A percentile compares a stretch with the other conserved stretches of the same genome.
These are phyloP conservation scores for Flaveria robusta DNA, from an alignment of 129 eudicot genomes.

Conservation along the genomic window DNA sequence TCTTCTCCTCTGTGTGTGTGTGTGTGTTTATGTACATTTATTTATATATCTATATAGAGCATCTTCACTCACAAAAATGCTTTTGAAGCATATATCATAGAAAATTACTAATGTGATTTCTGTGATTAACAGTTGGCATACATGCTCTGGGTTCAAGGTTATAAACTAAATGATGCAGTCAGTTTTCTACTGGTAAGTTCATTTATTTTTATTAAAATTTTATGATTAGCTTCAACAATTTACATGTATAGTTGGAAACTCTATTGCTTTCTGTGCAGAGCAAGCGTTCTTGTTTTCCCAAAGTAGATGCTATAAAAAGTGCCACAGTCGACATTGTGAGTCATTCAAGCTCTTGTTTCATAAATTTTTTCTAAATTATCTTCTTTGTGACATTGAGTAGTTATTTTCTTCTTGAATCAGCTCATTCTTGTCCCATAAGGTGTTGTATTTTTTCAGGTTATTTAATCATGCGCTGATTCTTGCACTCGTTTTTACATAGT, in stretches of 20 bases:
- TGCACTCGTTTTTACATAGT: neutral
- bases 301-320: constrained; percentile 83
- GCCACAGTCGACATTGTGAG: constrained; percentile 97
- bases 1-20: no score
- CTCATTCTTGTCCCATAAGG: neutral
- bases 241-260: constrained; percentile 1
- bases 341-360: constrained; percentile 25
- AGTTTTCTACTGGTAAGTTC: constrained; percentile 60
- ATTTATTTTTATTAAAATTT: neutral
- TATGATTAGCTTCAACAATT: neutral
- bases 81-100: neutral
- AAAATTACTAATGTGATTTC: constrained; percentile 15
- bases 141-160: constrained; percentile 96
- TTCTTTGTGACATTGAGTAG: neutral
- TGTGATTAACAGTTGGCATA: constrained; percentile 69
- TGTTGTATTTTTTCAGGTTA: neutral
- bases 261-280: constrained; percentile 50
- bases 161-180: constrained; percentile 67
- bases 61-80: neutral
- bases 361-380: neutral
- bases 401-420: neutral
- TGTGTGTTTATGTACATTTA: neutral
- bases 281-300: constrained; percentile 91
- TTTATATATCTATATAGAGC: neutral
- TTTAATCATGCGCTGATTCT: neutral